A percentile compares a stretch with the other conserved stretches of the same genome.
phyloP scores from a whole-genome alignment of 768 basidiomycete genomes.

The Paxillus rubicundulus region DNA sequence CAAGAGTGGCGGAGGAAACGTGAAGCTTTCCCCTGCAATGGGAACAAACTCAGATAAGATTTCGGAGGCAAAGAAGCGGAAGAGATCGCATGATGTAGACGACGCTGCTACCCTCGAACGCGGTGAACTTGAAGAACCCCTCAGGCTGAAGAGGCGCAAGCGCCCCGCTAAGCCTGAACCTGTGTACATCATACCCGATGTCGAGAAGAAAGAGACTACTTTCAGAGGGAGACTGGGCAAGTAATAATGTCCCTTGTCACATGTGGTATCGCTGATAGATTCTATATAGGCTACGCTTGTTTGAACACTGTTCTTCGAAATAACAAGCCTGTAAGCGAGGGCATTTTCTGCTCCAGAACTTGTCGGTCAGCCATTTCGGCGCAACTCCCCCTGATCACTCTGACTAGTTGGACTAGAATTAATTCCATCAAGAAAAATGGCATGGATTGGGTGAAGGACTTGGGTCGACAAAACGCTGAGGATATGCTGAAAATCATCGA shows the following conservation, averaged over 20 bases:
- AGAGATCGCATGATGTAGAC: conserved; percentile 12
- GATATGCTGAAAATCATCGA: conserved; percentile 74
- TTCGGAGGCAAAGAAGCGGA: conserved; percentile 2
- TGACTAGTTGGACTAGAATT: conserved; percentile 42
- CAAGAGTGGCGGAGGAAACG: background rate
- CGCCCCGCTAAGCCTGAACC: conserved; percentile 43
- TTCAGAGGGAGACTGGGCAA: conserved; percentile 66
- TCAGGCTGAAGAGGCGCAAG: conserved; percentile 28
- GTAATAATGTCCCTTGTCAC: conserved; percentile 3
- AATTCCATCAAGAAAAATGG: conserved; percentile 80
- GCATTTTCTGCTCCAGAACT: conserved; percentile 75
- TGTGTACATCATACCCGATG: conserved; percentile 68
- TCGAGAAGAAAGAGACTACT: conserved; percentile 60
- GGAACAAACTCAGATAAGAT: background rate
- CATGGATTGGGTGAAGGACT: conserved; percentile 75
- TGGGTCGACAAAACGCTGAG: conserved; percentile 71
- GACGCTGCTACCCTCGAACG: background rate
- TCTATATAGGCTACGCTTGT: conserved; percentile 66
- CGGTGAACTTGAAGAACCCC: conserved; percentile 3
- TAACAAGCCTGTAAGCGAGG: conserved; percentile 58
- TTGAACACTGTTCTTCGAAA: conserved; percentile 80
- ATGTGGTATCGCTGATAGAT: conserved; percentile 1
- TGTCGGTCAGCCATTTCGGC: conserved; percentile 43
- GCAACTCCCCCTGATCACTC: background rate
- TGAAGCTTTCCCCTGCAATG: background rate